Evolutionary conservation across 192 early-diverging fungal species (phyloP).

Genomic region (Backusella tarrabulga): DNA sequence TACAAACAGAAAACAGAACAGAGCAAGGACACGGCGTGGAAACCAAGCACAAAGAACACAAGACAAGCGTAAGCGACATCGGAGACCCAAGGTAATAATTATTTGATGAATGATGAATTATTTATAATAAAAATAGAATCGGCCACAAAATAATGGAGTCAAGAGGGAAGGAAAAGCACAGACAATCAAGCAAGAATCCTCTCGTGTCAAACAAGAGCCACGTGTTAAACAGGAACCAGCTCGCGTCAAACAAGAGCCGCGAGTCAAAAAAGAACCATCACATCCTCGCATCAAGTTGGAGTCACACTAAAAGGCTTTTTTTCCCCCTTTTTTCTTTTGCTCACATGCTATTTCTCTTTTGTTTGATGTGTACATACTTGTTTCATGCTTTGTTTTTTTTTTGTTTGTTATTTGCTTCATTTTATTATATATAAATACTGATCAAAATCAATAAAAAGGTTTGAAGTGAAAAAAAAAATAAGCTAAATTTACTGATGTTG

Average conservation of each 20-base stretch:
- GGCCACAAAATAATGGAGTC: neutral
- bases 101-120: neutral
- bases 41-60: neutral
- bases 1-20: too few relatives aligned
- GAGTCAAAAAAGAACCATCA: neutral
- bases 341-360: neutral
- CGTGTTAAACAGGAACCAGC: neutral
- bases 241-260: neutral
- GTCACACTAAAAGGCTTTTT: neutral
- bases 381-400: neutral
- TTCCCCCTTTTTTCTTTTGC: too few relatives aligned
- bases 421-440: neutral
- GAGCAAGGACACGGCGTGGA: too few relatives aligned
- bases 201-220: neutral
- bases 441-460: neutral
- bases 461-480: too few relatives aligned
- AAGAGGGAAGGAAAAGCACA: neutral
- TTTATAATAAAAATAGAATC: neutral
- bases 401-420: neutral
- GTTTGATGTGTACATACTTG: neutral
- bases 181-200: neutral
- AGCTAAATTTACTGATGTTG: constrained; percentile 16
- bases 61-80: neutral
- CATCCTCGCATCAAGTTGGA: neutral
- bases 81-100: too few relatives aligned